These are phyloP conservation scores for Limnanthes douglasii DNA, from an alignment of 345 rosid species.

Conservation along the genomic window DNA sequence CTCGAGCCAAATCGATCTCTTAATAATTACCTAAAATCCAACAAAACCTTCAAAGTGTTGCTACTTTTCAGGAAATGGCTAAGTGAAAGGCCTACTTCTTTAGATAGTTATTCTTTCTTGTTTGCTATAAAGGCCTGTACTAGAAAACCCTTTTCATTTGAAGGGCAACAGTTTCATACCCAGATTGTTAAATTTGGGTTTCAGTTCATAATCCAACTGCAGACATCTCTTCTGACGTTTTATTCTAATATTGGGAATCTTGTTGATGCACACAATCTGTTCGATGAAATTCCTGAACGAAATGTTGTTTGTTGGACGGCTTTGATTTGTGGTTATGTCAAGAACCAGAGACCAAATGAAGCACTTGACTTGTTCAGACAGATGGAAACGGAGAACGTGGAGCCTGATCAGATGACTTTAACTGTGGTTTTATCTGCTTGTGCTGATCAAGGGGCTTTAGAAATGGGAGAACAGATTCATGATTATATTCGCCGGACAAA, in stretches of 20 bases:
- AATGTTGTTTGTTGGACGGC: slow-evolving; percentile 16
- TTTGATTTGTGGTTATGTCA: slow-evolving; percentile 17
- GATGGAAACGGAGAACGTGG: slow-evolving; percentile 14
- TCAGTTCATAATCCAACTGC: slow-evolving; percentile 14
- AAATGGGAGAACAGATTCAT: slow-evolving; percentile 23
- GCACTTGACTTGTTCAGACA: slow-evolving; percentile 13
- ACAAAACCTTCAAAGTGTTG: slow-evolving; percentile 10
- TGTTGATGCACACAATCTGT: slow-evolving; percentile 16
- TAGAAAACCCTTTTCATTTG: slow-evolving; percentile 5
- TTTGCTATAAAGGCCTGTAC: slow-evolving; percentile 21
- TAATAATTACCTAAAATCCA: slow-evolving; percentile 14
- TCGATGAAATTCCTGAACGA: slow-evolving; percentile 13
- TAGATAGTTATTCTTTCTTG: slow-evolving; percentile 22
- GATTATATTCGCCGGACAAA: background rate
- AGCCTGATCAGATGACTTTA: slow-evolving; percentile 20
- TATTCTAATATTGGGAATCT: slow-evolving; percentile 9
- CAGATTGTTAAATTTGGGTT: slow-evolving; percentile 17
- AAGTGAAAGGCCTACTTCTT: slow-evolving; percentile 10
- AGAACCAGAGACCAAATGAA: slow-evolving; percentile 7
- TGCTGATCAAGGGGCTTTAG: slow-evolving; percentile 23
- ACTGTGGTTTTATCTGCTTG: slow-evolving; percentile 23
- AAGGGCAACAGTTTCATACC: slow-evolving; percentile 17
- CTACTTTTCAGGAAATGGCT: slow-evolving; percentile 11
- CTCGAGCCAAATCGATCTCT: slow-evolving; percentile 15
- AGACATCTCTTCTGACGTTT: slow-evolving; percentile 1